Evolutionary conservation across 2,329 filamentous ascomycete genomes (phyloP), one percentile per base, ranked within the genome.

Genomic region (Myriosclerotinia duriaeana): DNA sequence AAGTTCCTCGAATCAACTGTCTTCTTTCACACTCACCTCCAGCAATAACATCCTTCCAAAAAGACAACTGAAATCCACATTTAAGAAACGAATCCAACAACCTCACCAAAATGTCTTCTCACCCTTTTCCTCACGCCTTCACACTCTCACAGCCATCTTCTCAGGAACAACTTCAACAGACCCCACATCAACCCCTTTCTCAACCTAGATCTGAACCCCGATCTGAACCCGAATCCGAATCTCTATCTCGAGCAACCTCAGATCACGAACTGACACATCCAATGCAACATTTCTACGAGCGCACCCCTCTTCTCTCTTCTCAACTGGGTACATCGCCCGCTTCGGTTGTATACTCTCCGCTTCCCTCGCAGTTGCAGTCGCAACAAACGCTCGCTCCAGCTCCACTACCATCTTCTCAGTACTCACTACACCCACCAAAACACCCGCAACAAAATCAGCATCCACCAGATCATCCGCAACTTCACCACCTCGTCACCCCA

Each of bases 321-420:
- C 44, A 8, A 17, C 20, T 50, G 22, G 44, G 58, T 38, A 50
- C 58, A 50, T 60, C 58, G 11, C 44, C 56, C 20, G 44, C 34
- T 50, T 50, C 58, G 14, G 44, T 60, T 11, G n/a, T 60, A 8
- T 60, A 60, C 22, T n/a, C 58, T n/a, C 58, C 58, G 22, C 58
- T 60, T 36, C 44, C 44, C 2, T 22, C 34, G 53, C 53, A 54
- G 14, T n/a, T 5, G 1, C 34, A 54, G n/a, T 48, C 14, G 9
- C 58, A 50, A 38, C 20, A 50, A 60, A 26, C 2, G 1, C 30
- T 12, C 20, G 20, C 30, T 38, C 4, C 44, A 38, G 20, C 50
- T 7, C 14, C 20, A 14, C 5, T 30, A 9, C 4, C 30, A 17
- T 2, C 14, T 17, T 36, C 30, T 17, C 44, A 46, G 15, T 38